Evolutionary conservation across 768 basidiomycete genomes (phyloP).

Genomic region (Leccinum imitatum): DNA sequence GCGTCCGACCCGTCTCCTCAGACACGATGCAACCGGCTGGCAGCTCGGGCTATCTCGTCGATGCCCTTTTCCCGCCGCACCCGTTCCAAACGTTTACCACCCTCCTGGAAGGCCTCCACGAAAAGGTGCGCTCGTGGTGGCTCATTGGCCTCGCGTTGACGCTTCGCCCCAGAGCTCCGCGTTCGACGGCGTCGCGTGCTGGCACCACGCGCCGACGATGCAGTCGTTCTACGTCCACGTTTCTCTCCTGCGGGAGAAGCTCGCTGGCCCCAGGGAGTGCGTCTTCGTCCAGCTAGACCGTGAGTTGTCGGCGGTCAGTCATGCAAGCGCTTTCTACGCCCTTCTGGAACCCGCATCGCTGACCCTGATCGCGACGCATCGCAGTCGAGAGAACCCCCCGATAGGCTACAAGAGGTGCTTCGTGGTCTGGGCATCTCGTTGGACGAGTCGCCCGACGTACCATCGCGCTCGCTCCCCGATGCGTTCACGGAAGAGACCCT

Average conservation of each 20-base stretch:
- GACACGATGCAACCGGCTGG: not conserved
- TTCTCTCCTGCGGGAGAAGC: slow-evolving; percentile 15
- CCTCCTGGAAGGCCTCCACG: slow-evolving; percentile 41
- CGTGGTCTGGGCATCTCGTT: slow-evolving; percentile 5
- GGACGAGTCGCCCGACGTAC: slow-evolving; percentile 6
- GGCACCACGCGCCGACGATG: slow-evolving; percentile 44
- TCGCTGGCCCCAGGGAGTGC: slow-evolving; percentile 5
- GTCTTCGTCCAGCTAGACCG: slow-evolving; percentile 22
- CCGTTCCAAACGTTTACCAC: slow-evolving; percentile 35
- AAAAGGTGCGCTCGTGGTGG: slow-evolving; percentile 30
- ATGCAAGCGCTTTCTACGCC: not conserved
- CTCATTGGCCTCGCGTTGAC: not conserved
- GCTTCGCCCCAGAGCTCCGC: slow-evolving; percentile 9
- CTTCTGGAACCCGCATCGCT: not conserved
- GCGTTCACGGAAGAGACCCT: slow-evolving; percentile 27
- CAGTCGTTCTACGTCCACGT: slow-evolving; percentile 60
- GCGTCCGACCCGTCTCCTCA: not conserved
- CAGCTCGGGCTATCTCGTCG: slow-evolving; percentile 50
- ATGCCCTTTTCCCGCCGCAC: slow-evolving; percentile 38
- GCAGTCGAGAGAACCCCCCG: slow-evolving; percentile 15
- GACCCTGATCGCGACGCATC: slow-evolving; percentile 6
- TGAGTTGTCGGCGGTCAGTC: slow-evolving; percentile 23
- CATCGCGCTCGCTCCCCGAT: slow-evolving; percentile 32
- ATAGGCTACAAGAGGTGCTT: slow-evolving; percentile 17
- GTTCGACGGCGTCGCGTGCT: slow-evolving; percentile 44